Percentiles rank a stretch among this genome's conserved stretches.
phyloP scores from a whole-genome alignment of 2,329 filamentous ascomycete genomes.

The Fusarium chuoi region DNA sequence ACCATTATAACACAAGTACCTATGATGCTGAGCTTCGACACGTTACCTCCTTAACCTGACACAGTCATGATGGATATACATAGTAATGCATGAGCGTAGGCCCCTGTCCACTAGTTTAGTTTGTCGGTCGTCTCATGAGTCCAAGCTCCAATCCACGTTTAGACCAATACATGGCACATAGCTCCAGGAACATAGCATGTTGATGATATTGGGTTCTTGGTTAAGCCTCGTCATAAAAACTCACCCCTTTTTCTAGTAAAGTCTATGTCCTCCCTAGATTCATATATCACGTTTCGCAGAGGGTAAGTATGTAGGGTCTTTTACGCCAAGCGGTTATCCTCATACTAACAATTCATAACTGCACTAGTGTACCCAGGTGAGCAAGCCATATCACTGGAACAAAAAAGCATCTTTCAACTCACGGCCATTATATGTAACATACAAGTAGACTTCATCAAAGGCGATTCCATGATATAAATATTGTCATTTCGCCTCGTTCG shows the following conservation, averaged over 20 bases:
- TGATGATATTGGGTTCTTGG: conserved; percentile 1
- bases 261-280: not conserved
- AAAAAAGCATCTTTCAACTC: not conserved
- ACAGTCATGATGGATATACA: conserved; percentile 16
- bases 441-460: not conserved
- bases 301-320: not conserved
- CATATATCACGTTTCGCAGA: not conserved
- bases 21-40: not conserved
- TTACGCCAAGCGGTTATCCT: not conserved
- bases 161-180: not conserved
- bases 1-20: not conserved
- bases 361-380: not conserved
- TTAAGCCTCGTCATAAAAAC: not conserved
- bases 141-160: conserved; percentile 34
- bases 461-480: conserved; percentile 4
- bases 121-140: conserved; percentile 19
- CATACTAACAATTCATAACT: not conserved
- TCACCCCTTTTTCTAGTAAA: not conserved
- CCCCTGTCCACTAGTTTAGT: conserved; percentile 21
- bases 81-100: conserved; percentile 5
- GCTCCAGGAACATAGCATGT: not conserved
- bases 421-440: not conserved
- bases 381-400: not conserved
- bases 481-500: conserved; percentile 34
- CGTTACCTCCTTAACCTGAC: not conserved